Conservation (phyloP, 2,329 filamentous ascomycete genomes). For the Leptographium wingfieldii region DNA sequence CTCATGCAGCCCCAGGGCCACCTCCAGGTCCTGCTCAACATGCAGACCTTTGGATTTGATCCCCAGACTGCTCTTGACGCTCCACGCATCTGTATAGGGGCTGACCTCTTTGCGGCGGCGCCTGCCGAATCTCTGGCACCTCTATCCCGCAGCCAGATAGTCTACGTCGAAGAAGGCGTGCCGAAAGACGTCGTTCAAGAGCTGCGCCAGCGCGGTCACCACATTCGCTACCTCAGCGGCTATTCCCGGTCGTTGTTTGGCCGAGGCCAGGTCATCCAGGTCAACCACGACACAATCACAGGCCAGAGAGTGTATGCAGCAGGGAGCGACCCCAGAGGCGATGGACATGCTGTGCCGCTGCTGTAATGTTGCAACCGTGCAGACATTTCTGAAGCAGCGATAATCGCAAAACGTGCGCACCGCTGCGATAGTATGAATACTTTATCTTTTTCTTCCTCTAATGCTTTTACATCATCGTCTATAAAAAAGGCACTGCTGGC, state of each 20-base stretch:
- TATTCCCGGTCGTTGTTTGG: slow-evolving; percentile 61
- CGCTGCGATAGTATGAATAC: neutral
- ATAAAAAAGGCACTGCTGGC: neutral
- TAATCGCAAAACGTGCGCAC: neutral
- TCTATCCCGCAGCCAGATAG: slow-evolving; percentile 39
- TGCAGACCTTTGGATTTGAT: slow-evolving; percentile 65
- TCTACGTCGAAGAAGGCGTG: slow-evolving; percentile 76
- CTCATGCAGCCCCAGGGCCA: slow-evolving; percentile 97
- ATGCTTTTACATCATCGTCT: neutral
- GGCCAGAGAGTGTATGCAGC: slow-evolving; percentile 65
- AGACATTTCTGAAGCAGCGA: neutral
- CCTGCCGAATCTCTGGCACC: slow-evolving; percentile 28
- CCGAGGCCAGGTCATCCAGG: slow-evolving; percentile 70
- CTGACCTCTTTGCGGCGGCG: slow-evolving; percentile 30
- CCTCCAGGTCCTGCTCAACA: slow-evolving; percentile 81
- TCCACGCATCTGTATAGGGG: slow-evolving; percentile 72
- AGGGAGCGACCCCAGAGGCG: slow-evolving; percentile 75
- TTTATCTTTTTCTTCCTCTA: neutral
- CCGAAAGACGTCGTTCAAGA: slow-evolving; percentile 49
- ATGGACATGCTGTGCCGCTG: slow-evolving; percentile 38
- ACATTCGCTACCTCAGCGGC: slow-evolving; percentile 52
- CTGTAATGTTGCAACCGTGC: neutral
- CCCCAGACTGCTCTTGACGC: slow-evolving; percentile 82
- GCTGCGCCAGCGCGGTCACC: slow-evolving; percentile 56
- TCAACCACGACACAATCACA: slow-evolving; percentile 54